Conservation (phyloP, 352 stramenopile species). For the Phytopythium aichiense region DNA sequence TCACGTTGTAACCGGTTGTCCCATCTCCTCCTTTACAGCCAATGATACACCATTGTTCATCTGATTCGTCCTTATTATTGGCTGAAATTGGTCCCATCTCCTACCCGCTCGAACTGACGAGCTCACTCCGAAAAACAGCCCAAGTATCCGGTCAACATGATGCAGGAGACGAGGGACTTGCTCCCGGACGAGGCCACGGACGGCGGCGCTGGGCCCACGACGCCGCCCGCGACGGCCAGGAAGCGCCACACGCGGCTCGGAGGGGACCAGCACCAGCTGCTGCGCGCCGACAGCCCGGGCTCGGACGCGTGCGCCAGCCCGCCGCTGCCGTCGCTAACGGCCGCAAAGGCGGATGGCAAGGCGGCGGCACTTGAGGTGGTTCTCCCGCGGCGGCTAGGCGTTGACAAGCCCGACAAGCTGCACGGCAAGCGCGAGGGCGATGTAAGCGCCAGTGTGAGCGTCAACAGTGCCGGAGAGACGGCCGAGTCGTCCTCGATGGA, state of each 20-base stretch:
- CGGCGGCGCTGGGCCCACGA: background rate
- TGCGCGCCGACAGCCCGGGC: background rate
- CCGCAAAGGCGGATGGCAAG: background rate
- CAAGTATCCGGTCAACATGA: background rate
- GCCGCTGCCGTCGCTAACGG: background rate
- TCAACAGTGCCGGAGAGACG: constrained; percentile 1
- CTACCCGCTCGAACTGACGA: background rate
- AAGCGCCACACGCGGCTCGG: constrained; percentile 1
- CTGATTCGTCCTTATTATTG: background rate
- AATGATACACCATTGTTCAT: background rate
- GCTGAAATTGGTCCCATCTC: background rate
- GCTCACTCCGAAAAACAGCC: background rate
- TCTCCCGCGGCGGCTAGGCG: background rate
- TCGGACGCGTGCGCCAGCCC: background rate
- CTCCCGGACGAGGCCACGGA: background rate
- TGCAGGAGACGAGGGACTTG: background rate
- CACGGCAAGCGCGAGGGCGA: background rate
- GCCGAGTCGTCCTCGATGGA: constrained; percentile 2
- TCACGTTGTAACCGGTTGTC: background rate
- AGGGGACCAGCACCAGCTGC: background rate
- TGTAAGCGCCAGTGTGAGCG: background rate
- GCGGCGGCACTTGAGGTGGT: constrained; percentile 4
- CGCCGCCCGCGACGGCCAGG: background rate
- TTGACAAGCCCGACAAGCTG: constrained; percentile 1
- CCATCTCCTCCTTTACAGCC: background rate